phyloP scores from a whole-genome alignment of 2,329 filamentous ascomycete genomes.

The Arachnomyces sp. region DNA sequence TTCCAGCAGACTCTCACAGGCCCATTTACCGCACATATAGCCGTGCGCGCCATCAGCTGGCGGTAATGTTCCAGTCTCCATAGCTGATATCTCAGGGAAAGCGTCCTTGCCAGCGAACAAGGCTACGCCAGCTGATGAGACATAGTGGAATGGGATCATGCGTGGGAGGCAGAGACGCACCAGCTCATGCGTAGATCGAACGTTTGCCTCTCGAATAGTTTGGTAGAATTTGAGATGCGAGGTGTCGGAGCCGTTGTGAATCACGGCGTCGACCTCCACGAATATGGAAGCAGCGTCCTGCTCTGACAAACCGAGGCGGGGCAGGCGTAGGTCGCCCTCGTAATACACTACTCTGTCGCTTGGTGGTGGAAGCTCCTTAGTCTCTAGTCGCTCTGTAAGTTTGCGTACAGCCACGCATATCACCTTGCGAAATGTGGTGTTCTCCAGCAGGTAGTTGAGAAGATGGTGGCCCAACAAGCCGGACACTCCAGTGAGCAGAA shows the following conservation, averaged over 20 bases:
- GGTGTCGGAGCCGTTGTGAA: conserved; percentile 47
- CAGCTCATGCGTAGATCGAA: conserved; percentile 19
- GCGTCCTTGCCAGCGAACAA: conserved; percentile 20
- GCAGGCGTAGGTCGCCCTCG: conserved; percentile 30
- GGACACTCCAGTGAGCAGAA: too few species aligned
- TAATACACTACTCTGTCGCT: conserved; percentile 28
- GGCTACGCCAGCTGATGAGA: conserved; percentile 24
- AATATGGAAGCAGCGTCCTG: conserved; percentile 22
- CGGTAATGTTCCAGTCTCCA: conserved; percentile 10
- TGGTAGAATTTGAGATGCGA: conserved; percentile 23
- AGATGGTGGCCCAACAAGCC: too few species aligned
- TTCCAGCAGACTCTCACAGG: conserved; percentile 32
- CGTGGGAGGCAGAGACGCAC: conserved; percentile 12
- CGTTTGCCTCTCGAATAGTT: conserved; percentile 18
- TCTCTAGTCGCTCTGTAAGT: too few species aligned
- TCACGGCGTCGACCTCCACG: conserved; percentile 37
- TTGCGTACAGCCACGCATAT: too few species aligned
- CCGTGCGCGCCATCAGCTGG: conserved; percentile 24
- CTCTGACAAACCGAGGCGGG: conserved; percentile 33
- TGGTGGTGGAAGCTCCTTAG: too few species aligned
- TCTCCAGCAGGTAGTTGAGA: too few species aligned
- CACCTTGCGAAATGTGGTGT: too few species aligned
- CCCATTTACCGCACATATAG: conserved; percentile 35
- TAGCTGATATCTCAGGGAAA: conserved; percentile 13
- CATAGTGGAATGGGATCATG: conserved; percentile 23